Evolutionary conservation across 2,329 filamentous ascomycete genomes (phyloP).

Genomic region (Dichotomopilus funicola): DNA sequence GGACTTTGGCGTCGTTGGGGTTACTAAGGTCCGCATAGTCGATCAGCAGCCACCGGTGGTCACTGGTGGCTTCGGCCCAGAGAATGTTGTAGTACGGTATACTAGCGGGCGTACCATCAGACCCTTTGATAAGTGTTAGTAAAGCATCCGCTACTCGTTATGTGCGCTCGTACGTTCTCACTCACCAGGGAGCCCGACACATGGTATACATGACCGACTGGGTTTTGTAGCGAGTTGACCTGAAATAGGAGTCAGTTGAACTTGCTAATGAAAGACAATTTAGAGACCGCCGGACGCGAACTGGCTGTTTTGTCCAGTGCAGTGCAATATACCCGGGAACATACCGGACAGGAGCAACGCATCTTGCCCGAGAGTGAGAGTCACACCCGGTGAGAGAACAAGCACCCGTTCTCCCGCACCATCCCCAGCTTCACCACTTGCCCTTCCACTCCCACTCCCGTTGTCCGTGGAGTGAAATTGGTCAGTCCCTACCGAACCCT

Average conservation of each 20-base stretch:
- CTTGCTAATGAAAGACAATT: not conserved
- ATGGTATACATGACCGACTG: slow-evolving; percentile 16
- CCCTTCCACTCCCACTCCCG: not conserved
- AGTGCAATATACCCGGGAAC: not conserved
- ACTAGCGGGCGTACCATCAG: slow-evolving; percentile 17
- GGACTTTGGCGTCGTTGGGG: slow-evolving; percentile 13
- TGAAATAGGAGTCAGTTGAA: not conserved
- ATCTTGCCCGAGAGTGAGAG: slow-evolving; percentile 19
- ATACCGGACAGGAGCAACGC: slow-evolving; percentile 20
- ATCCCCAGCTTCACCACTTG: not conserved
- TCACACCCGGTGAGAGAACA: slow-evolving; percentile 18
- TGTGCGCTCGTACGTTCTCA: slow-evolving; percentile 1
- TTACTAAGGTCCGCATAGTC: slow-evolving; percentile 19
- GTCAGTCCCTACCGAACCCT: slow-evolving; percentile 1
- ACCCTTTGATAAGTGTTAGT: slow-evolving; percentile 6
- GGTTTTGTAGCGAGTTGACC: slow-evolving; percentile 15
- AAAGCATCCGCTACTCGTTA: not conserved
- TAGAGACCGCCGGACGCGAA: not conserved
- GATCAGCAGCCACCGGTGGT: slow-evolving; percentile 17
- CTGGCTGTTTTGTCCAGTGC: not conserved
- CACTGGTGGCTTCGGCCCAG: slow-evolving; percentile 49
- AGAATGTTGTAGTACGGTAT: slow-evolving; percentile 80
- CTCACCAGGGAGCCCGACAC: slow-evolving; percentile 13
- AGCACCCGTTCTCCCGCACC: slow-evolving; percentile 9
- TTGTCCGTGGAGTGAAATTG: not conserved